Evolutionary conservation across 1,139 yeast genomes (phyloP), one percentile per base, ranked within the genome.

Genomic region (Saccharomyces hybrid): DNA sequence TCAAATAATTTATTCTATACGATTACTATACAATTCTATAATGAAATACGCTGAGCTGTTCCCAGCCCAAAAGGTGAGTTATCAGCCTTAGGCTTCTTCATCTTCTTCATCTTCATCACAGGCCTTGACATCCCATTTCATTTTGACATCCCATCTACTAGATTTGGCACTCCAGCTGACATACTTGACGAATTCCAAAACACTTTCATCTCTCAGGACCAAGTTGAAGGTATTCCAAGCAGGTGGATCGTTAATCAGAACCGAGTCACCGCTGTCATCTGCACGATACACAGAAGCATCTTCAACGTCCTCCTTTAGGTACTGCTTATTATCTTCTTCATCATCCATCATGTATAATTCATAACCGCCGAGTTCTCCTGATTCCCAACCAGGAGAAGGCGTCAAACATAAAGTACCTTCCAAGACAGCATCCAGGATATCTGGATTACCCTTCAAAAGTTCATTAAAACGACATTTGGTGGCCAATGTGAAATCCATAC

Each of bases 331-430:
- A 57, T 57, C 41, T 53, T 59, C 47, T 5, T 72, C 78, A 47
- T 81, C 82, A 55, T 80, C 74, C 13, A 82, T 78, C 95, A 95
- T 87, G 65, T 95, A 86, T 52, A 93, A 75, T 64, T 93, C 97
- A 71, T 95, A 95, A 1, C 98, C 99, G 41, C 99, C 99, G 55
- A 77, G 75, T 63, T 88, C 96, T 16, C 96, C 97, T 53, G 81
- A 78, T 56, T 82, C 88, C 96, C 96, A 88, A 1, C 86, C 88
- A 60, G 77, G 77, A 2, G 88, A 82, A 1, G 96, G 96, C 0
- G 96, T 91, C 55, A 89, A 69, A 53, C 83, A 81, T 55, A 90
- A 70, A 0, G 96, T 87, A 3, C 91, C 95, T 58, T 74, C 78
- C 16, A 75, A 56, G 1, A 72, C 63, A 4, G 73, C 72, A 47